These are phyloP conservation scores for Rhizophlyctis rosea DNA, from an alignment of 192 early-diverging fungal species.

Conservation along the genomic window DNA sequence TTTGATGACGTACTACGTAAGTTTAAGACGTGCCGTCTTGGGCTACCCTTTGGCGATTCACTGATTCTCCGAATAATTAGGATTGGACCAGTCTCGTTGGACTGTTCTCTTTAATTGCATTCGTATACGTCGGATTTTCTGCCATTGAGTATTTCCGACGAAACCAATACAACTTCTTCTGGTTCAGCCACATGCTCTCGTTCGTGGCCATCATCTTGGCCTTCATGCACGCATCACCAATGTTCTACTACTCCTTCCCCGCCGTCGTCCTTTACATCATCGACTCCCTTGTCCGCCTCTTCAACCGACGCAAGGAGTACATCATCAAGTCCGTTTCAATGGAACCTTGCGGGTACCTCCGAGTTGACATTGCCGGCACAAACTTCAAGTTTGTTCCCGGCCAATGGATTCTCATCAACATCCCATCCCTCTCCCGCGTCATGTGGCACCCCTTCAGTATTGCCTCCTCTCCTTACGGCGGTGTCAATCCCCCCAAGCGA, in stretches of 20 bases:
- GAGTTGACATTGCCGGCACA: constrained; percentile 13
- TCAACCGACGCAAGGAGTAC: constrained; percentile 4
- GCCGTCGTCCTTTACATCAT: constrained; percentile 10
- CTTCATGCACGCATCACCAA: constrained; percentile 21
- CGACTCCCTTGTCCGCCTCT: constrained; percentile 10
- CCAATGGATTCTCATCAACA: constrained; percentile 16
- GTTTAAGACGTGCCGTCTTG: too few species aligned
- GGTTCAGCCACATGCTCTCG: constrained; percentile 10
- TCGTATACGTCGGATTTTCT: constrained; percentile 10
- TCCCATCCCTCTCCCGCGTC: constrained; percentile 11
- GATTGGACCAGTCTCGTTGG: constrained; percentile 17
- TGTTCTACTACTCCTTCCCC: constrained; percentile 16
- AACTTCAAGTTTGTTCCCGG: too few species aligned
- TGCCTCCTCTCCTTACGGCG: neutral
- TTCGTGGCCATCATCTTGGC: constrained; percentile 11
- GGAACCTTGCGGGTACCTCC: constrained; percentile 15
- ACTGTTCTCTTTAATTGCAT: constrained; percentile 11
- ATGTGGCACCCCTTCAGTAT: constrained; percentile 26
- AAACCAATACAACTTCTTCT: constrained; percentile 12
- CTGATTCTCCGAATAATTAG: too few species aligned
- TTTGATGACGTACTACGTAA: too few species aligned
- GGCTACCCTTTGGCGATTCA: too few species aligned
- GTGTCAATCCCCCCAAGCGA: too few species aligned
- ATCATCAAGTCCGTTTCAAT: neutral
- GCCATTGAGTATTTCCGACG: constrained; percentile 5